Conservation (phyloP, 1,284 basidiomycete genomes). For the Cutaneotrichosporon daszewskae region DNA sequence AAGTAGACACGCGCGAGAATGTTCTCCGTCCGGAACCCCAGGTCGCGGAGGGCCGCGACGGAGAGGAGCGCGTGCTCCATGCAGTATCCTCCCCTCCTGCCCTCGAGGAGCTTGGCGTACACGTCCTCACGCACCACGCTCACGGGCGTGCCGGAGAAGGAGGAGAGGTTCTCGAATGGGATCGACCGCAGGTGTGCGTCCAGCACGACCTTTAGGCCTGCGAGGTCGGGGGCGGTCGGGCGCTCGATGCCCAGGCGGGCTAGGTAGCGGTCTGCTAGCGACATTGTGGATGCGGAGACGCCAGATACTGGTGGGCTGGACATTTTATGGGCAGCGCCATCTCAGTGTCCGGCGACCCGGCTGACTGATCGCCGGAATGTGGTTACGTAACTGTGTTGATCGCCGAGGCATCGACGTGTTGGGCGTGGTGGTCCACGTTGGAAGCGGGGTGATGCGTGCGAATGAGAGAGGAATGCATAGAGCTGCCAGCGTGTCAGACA, state of each 20-base stretch:
- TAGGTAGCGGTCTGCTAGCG: slow-evolving; percentile 11
- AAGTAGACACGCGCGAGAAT: slow-evolving; percentile 8
- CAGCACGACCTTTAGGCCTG: slow-evolving; percentile 3
- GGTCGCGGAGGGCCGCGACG: slow-evolving; percentile 3
- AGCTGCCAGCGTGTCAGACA: too few relatives aligned
- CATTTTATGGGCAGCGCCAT: too few relatives aligned
- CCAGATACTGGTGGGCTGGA: too few relatives aligned
- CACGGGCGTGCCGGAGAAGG: slow-evolving; percentile 9
- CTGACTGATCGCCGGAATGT: too few relatives aligned
- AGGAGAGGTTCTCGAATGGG: slow-evolving; percentile 13
- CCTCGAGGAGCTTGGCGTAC: slow-evolving; percentile 8
- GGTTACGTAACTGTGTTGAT: too few relatives aligned
- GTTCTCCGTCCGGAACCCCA: slow-evolving; percentile 4
- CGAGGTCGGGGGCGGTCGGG: slow-evolving; percentile 2
- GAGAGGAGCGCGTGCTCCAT: slow-evolving; percentile 13
- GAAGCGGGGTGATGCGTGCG: too few relatives aligned
- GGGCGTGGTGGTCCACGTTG: too few relatives aligned
- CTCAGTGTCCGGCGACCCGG: too few relatives aligned
- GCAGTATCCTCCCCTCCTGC: slow-evolving; percentile 12
- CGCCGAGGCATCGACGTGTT: too few relatives aligned
- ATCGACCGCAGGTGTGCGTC: slow-evolving; percentile 12
- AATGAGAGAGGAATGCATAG: too few relatives aligned
- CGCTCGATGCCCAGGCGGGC: slow-evolving; percentile 2
- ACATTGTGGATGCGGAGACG: too few relatives aligned
- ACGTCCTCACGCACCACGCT: slow-evolving; percentile 1